Base-by-base conservation (phyloP, 129 eudicot species). In the Saposhnikovia divaricata region DNA sequence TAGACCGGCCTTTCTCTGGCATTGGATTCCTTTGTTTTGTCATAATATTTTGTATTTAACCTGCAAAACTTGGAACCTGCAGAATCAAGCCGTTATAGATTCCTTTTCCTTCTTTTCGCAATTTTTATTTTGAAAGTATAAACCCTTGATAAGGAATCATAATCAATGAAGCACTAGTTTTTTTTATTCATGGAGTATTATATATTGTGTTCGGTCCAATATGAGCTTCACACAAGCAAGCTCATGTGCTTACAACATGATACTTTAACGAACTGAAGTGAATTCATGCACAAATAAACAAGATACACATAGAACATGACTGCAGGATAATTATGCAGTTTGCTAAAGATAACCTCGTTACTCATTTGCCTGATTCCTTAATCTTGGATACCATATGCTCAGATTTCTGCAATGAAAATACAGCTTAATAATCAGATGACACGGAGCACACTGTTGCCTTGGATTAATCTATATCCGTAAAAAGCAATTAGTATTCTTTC, bases 371-470 rank as follows among this genome's bases (percentile, higher is more conserved):
- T 77, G 81, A 75, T 19, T 81, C 82, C 80, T 88, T 75, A 70
- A 74, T 80, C 90, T 86, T 65, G 93, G 91, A 42, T 31, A 89
- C 92, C 98, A 93, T 93, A 77, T 93, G 83, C 92, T 93, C 96
- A 83, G 87, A 85, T 74, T 80, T 90, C 98, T 93, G 93, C 84
- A 50, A 72, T 13, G 50, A 15, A 42, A 82, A 81, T 65, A 42
- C 42, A 79, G 37, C 46, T 66, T 23, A 63, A 51, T 45, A 78
- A 79, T 45, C 43, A 46, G 81, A 14, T 43, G 31, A 27, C 34
- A 44, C 45, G 28, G 50, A 68, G 14, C 14, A 43, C 6, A 6
- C 16, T 4, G 42, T 12, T 2, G 23, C 12, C 13, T 19, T 39
- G 27, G 4, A 18, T 31, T 31, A 70, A 70, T 12, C 25, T 77